Base-by-base conservation (phyloP, 805 yeast genomes). In the Candida khao-thaluensis region DNA sequence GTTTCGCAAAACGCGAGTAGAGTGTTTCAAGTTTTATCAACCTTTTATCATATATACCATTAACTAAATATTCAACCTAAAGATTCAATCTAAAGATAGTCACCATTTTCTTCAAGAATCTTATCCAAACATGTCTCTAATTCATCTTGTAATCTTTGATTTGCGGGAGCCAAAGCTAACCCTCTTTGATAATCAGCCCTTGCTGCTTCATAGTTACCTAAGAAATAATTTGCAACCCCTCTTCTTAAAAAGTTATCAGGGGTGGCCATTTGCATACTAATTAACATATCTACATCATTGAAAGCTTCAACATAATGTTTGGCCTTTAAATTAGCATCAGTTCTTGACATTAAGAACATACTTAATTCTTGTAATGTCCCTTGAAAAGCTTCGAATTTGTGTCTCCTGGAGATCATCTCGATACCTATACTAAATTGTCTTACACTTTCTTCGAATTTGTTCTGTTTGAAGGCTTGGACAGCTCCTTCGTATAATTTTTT, bases 191-290 rank as follows among this genome's bases (percentile, higher is more conserved):
- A 74, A 50, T 78, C 84, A 2, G 76, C 75, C 44, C 79, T 76
- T 2, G 89, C 83, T 7, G 71, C 77, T 31, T 73, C 74, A 42
- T 76, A 72, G 56, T 79, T 77, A 1, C 83, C 85, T 54, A 85
- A 63, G 50, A 82, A 79, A 49, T 64, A 62, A 48, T 72, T 68
- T 31, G 85, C 78, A 35, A 83, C 79, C 1, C 88, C 84, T 51
- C 82, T 74, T 63, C 93, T 74, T 38, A 83, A 67, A 53, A 81
- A 82, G 54, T 84, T 82, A 38, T 85, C 93, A 1, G 90, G 79
- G 3, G 78, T 64, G 38, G 67, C 62, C 56, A 78, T 63, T 60
- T 78, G 80, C 53, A 82, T 69, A 28, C 76, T 76, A 42, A 79
- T 59, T 45, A 82, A 64, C 64, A 82, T 60, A 44, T 84, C 90